Percentiles rank a stretch among this genome's conserved stretches.
phyloP scores from a whole-genome alignment of 768 basidiomycete genomes.

The Mycena polygramma region DNA sequence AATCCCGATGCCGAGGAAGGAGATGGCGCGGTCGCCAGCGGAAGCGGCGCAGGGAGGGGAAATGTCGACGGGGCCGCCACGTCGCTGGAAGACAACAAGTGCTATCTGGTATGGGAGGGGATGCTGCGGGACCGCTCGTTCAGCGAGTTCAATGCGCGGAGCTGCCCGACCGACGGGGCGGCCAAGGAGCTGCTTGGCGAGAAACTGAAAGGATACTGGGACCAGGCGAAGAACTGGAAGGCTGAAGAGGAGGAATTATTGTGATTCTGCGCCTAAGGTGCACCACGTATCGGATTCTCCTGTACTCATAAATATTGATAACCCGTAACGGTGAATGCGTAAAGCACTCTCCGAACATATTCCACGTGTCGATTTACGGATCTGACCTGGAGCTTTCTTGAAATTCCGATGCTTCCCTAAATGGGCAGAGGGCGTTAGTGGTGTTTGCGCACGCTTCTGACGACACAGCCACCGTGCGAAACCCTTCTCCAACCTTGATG shows the following conservation, averaged over 20 bases:
- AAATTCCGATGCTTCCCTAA: too few relatives aligned
- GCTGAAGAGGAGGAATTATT: constrained; percentile 84
- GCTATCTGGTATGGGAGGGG: constrained; percentile 95
- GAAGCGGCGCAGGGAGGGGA: constrained; percentile 43
- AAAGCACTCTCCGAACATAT: too few relatives aligned
- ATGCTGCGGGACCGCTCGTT: constrained; percentile 86
- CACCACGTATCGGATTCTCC: too few relatives aligned
- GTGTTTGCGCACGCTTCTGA: constrained; percentile 3
- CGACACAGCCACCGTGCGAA: not conserved
- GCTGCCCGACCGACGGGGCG: constrained; percentile 84
- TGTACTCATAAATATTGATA: too few relatives aligned
- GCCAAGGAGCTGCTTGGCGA: constrained; percentile 90
- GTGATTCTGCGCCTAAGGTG: not conserved
- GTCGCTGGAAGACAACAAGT: constrained; percentile 89
- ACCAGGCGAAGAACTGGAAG: constrained; percentile 92
- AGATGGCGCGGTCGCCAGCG: constrained; percentile 45
- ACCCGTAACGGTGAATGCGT: too few relatives aligned
- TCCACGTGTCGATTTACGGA: too few relatives aligned
- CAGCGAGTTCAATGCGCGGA: constrained; percentile 82
- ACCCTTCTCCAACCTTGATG: not conserved
- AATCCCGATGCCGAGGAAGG: constrained; percentile 53
- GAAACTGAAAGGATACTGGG: constrained; percentile 93
- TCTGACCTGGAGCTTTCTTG: too few relatives aligned
- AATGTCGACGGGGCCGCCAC: constrained; percentile 49
- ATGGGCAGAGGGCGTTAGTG: constrained; percentile 1